These are phyloP conservation scores for Rhizopus delemar DNA, from an alignment of 371 early-diverging fungal species.

Conservation along the genomic window DNA sequence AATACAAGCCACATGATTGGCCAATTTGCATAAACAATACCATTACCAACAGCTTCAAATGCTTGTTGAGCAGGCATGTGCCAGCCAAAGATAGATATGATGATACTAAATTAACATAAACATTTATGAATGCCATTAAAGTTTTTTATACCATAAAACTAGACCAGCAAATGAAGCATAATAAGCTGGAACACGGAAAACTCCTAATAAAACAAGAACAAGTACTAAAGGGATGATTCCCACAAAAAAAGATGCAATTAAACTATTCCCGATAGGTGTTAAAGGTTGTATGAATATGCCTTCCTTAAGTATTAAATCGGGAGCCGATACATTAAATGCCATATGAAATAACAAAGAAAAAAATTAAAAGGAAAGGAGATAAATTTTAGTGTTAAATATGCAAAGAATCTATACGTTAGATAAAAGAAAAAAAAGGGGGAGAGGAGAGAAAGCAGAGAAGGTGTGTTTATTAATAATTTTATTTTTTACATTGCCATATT, in stretches of 20 bases:
- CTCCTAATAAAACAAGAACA: slow-evolving; percentile 41
- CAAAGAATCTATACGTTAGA: background rate
- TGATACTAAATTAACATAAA: slow-evolving; percentile 23
- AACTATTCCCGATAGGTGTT: slow-evolving; percentile 42
- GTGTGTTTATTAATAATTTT: no score
- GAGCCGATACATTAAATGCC: slow-evolving; percentile 11
- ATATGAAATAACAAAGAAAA: slow-evolving; percentile 6
- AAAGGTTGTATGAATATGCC: slow-evolving; percentile 42
- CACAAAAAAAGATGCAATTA: slow-evolving; percentile 49
- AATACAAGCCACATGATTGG: slow-evolving; percentile 55
- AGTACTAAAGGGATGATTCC: slow-evolving; percentile 42
- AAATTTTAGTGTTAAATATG: background rate
- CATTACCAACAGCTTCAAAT: slow-evolving; percentile 43
- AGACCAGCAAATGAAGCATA: slow-evolving; percentile 37
- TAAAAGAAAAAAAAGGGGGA: background rate
- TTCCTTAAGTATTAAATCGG: slow-evolving; percentile 23
- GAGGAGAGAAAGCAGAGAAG: background rate
- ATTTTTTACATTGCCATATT: no score
- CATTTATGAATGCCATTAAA: background rate
- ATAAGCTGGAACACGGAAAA: slow-evolving; percentile 38
- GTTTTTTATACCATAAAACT: slow-evolving; percentile 34
- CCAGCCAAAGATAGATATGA: slow-evolving; percentile 52
- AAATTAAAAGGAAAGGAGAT: background rate
- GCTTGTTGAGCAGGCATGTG: slow-evolving; percentile 47
- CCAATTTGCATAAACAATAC: slow-evolving; percentile 49